phyloP scores from a whole-genome alignment of 2,329 filamentous ascomycete genomes.

The Paecilomyces sp. region DNA sequence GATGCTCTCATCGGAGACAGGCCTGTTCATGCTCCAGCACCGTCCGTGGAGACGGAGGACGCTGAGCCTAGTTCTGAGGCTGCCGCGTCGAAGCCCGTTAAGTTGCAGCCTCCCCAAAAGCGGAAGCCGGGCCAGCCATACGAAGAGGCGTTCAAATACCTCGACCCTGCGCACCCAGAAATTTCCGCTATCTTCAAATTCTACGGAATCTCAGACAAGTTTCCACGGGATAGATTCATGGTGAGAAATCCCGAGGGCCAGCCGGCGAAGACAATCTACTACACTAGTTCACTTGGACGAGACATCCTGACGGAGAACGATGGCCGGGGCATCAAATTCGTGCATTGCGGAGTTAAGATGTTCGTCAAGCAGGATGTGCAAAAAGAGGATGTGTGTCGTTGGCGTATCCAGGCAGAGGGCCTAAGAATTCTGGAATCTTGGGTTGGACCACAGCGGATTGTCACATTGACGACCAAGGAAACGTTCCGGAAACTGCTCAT shows the following conservation, averaged over 20 bases:
- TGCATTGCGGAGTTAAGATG: slow-evolving; percentile 97
- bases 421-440: slow-evolving; percentile 87
- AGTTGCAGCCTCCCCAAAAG: slow-evolving; percentile 22
- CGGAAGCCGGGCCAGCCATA: slow-evolving; percentile 43
- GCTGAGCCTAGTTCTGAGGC: slow-evolving; percentile 15
- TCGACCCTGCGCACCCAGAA: slow-evolving; percentile 59
- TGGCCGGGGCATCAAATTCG: slow-evolving; percentile 84
- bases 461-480: slow-evolving; percentile 67
- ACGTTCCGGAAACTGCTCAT: slow-evolving; percentile 77
- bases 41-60: slow-evolving; percentile 15
- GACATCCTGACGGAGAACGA: slow-evolving; percentile 84
- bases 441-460: slow-evolving; percentile 69
- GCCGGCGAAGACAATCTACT: slow-evolving; percentile 93
- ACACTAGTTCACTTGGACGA: slow-evolving; percentile 76
- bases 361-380: slow-evolving; percentile 97
- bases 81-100: slow-evolving; percentile 13
- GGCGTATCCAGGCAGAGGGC: slow-evolving; percentile 93
- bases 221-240: slow-evolving; percentile 88
- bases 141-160: slow-evolving; percentile 94
- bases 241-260: slow-evolving; percentile 86
- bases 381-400: slow-evolving; percentile 75
- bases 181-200: slow-evolving; percentile 77
- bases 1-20: slow-evolving; percentile 32
- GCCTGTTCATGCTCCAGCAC: slow-evolving; percentile 25
- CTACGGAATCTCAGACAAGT: slow-evolving; percentile 75